phyloP scores from a whole-genome alignment of 768 basidiomycete species.

The Tephrocybe sp. region DNA sequence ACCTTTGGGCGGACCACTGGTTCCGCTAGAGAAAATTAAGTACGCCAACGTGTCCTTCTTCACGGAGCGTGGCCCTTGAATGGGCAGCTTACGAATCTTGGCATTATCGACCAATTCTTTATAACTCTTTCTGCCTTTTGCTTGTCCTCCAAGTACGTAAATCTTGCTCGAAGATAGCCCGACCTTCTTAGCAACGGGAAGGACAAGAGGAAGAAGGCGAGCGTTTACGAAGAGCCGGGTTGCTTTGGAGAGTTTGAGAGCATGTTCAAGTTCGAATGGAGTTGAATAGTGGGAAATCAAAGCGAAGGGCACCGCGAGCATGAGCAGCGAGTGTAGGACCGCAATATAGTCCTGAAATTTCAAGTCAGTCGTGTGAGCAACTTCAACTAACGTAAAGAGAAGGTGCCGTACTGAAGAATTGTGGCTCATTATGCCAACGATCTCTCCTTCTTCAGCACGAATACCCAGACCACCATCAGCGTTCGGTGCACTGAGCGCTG shows the following conservation, averaged over 20 bases:
- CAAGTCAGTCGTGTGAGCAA: background rate
- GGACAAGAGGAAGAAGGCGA: slow-evolving; percentile 39
- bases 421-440: slow-evolving; percentile 69
- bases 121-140: slow-evolving; percentile 41
- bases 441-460: slow-evolving; percentile 43
- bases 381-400: background rate
- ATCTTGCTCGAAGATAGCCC: slow-evolving; percentile 40
- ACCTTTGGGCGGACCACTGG: slow-evolving; percentile 26
- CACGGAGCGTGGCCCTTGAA: slow-evolving; percentile 9
- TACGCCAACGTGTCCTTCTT: slow-evolving; percentile 21
- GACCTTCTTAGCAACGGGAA: slow-evolving; percentile 35
- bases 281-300: slow-evolving; percentile 57
- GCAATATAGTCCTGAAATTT: slow-evolving; percentile 51
- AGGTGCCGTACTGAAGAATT: slow-evolving; percentile 58
- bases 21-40: slow-evolving; percentile 24
- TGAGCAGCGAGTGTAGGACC: slow-evolving; percentile 48
- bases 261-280: slow-evolving; percentile 53
- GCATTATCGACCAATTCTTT: slow-evolving; percentile 37
- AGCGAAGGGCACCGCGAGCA: slow-evolving; percentile 50
- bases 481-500: slow-evolving; percentile 49
- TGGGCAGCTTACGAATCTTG: slow-evolving; percentile 17
- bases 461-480: slow-evolving; percentile 59
- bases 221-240: slow-evolving; percentile 58
- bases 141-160: slow-evolving; percentile 44
- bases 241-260: slow-evolving; percentile 43